Base-by-base conservation (phyloP, 306 rosid species). In the Abrus precatorius region DNA sequence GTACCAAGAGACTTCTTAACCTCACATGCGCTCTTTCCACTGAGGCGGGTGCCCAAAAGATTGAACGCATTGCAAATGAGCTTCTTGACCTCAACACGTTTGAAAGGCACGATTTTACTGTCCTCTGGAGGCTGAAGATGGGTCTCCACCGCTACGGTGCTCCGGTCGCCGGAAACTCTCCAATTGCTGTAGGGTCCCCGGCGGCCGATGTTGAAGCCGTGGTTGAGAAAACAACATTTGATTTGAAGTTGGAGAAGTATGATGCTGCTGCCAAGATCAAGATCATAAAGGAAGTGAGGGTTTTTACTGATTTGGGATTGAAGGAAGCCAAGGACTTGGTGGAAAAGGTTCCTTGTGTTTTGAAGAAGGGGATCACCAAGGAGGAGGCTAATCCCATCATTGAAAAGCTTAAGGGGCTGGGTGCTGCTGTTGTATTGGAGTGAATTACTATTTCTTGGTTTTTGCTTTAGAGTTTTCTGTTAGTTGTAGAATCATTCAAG, bases 281-380 rank as follows among this genome's bases (percentile, higher is more conserved):
- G 86, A 77, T 87, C 44, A 87, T 87, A 20, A 87, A 87, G 55
- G 90, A 87, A 66, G 90, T 87, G n/a, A 84, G 90, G 53, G 11
- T 77, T 7, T 87, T 87, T 41, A 87, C 90, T 7, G 88, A 84
- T 79, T 84, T 87, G 9, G 90, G 90, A 29, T 74, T 87, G 74
- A 87, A 87, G 77, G 90, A 87, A 49, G 90, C 90, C 1, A 87
- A 87, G 77, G 90, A 87, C 2, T 84, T 87, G 83, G 90, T 87
- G 29, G 90, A 87, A 70, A 87, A 87, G 72, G 77, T 57, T 81
- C 90, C 90, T 0, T 87, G 84, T 79, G 84, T 87, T 75, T 77
- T 87, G 77, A 87, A 87, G 80, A 87, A 87, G 60, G 88, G 90
- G 0, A 33, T 87, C 43, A 73, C 86, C 1, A 87, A 87, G 82